A percentile compares a stretch with the other conserved stretches of the same genome.
Conservation (phyloP, 2,329 filamentous ascomycete species). For the Plenodomus lindquistii region DNA sequence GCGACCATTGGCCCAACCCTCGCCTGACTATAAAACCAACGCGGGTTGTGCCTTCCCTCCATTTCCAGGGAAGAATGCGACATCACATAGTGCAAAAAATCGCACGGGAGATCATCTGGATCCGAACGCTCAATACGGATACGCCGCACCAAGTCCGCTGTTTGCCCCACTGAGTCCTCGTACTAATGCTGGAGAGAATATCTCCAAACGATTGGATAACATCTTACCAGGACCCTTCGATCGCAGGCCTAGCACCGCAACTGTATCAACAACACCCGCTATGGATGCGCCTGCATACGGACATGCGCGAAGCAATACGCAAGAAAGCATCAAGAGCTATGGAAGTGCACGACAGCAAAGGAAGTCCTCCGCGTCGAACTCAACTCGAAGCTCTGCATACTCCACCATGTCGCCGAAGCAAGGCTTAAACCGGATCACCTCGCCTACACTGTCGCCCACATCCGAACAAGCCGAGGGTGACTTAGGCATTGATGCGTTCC, state of each 20-base stretch:
- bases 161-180: conserved; percentile 57
- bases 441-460: conserved; percentile 26
- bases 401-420: conserved; percentile 25
- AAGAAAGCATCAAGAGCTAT: conserved; percentile 35
- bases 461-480: conserved; percentile 24
- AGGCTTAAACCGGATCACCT: conserved; percentile 14
- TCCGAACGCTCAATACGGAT: conserved; percentile 30
- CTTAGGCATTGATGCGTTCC: conserved; percentile 43
- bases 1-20: conserved; percentile 38
- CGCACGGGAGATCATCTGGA: conserved; percentile 28
- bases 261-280: conserved; percentile 36
- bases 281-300: conserved; percentile 32
- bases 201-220: conserved; percentile 66
- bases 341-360: conserved; percentile 32
- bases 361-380: conserved; percentile 34
- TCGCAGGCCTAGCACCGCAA: conserved; percentile 41
- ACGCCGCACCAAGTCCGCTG: conserved; percentile 39
- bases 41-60: conserved; percentile 59
- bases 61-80: conserved; percentile 51
- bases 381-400: conserved; percentile 36
- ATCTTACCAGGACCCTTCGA: conserved; percentile 71
- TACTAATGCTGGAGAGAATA: conserved; percentile 45
- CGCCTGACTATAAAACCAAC: conserved; percentile 36
- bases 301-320: conserved; percentile 42
- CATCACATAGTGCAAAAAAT: conserved; percentile 26